Conservation (phyloP, 169 alveolate genomes). For the Eimeria maxima region DNA sequence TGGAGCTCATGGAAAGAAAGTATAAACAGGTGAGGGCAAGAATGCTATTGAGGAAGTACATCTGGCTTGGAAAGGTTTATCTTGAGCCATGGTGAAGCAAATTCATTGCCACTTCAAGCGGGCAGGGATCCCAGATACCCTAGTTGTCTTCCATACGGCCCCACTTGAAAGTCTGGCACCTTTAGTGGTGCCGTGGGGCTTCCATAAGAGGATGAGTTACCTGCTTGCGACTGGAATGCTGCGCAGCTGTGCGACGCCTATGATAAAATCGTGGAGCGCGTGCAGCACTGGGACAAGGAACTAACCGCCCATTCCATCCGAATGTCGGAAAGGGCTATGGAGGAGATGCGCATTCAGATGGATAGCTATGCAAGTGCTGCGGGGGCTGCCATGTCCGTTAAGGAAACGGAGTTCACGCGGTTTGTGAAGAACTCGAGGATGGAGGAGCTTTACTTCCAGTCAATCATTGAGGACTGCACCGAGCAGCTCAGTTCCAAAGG, state of each 20-base stretch:
- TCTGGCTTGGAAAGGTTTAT: not conserved
- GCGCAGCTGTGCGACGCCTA: slow-evolving; percentile 68
- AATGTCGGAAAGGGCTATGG: slow-evolving; percentile 76
- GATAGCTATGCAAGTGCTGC: slow-evolving; percentile 76
- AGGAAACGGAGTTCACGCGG: slow-evolving; percentile 70
- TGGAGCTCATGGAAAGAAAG: slow-evolving; percentile 64
- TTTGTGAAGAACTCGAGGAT: slow-evolving; percentile 68
- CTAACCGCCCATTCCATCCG: slow-evolving; percentile 63
- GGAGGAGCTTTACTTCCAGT: slow-evolving; percentile 71
- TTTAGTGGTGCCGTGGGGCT: not conserved
- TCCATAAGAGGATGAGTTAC: not conserved
- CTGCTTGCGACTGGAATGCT: not conserved
- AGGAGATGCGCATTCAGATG: slow-evolving; percentile 74
- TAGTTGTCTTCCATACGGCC: not conserved
- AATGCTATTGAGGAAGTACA: not conserved
- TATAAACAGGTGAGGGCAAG: slow-evolving; percentile 62
- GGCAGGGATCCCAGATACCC: not conserved
- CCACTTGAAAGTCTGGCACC: not conserved
- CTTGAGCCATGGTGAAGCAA: not conserved
- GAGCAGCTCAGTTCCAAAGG: slow-evolving; percentile 51
- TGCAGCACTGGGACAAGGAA: slow-evolving; percentile 66
- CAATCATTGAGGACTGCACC: slow-evolving; percentile 59
- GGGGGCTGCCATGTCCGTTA: slow-evolving; percentile 68
- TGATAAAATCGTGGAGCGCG: slow-evolving; percentile 57
- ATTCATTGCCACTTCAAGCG: not conserved